Evolutionary conservation across 176 grass and related monocot genomes (phyloP).

Genomic region (Carex parvula): DNA sequence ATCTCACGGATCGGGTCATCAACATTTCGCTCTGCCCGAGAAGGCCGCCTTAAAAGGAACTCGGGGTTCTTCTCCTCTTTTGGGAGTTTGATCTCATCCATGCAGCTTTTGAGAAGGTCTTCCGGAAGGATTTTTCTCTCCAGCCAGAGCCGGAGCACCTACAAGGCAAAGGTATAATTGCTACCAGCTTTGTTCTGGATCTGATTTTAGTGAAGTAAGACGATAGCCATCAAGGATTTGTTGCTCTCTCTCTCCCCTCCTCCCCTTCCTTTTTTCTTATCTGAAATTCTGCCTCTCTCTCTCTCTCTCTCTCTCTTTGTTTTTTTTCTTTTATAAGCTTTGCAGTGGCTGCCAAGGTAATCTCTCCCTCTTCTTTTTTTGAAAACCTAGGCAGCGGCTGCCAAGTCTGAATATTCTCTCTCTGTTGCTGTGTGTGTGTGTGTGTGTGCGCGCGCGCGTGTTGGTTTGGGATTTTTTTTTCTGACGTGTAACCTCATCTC

Average conservation of each 20-base stretch:
- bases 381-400: neutral
- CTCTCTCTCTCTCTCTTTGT: too few species aligned
- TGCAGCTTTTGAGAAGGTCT: conserved; percentile 70
- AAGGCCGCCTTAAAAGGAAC: conserved; percentile 53
- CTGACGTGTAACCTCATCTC: neutral
- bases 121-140: conserved; percentile 93
- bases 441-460: neutral
- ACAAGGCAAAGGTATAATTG: conserved; percentile 25
- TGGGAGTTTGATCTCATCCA: conserved; percentile 72
- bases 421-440: too few species aligned
- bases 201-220: neutral
- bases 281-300: neutral
- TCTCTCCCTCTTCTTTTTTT: neutral
- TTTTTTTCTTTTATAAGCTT: neutral
- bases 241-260: neutral
- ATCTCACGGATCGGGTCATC: conserved; percentile 91
- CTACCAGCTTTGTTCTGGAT: conserved; percentile 18
- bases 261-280: neutral
- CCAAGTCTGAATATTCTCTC: neutral
- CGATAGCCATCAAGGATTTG: conserved; percentile 1
- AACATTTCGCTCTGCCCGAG: conserved; percentile 73
- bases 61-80: conserved; percentile 72
- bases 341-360: neutral
- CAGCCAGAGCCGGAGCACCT: conserved; percentile 95
- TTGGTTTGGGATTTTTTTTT: neutral